Percentiles rank a stretch among this genome's conserved stretches.
phyloP scores from a whole-genome alignment of 1,139 yeast genomes.

The Kurtzmaniella quercitrusa region DNA sequence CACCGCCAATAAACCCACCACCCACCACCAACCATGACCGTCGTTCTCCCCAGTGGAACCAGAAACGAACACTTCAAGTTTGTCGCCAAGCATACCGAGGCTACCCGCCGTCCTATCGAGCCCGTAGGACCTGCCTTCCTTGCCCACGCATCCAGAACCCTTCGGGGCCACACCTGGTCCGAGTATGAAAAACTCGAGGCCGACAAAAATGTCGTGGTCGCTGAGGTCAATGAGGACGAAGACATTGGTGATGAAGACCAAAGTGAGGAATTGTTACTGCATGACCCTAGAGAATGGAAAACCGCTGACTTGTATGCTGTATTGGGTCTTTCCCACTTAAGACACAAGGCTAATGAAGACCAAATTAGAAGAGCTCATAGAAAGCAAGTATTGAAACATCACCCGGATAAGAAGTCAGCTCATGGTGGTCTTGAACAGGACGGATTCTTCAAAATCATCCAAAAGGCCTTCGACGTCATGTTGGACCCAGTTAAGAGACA shows the following conservation, averaged over 20 bases:
- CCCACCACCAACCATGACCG: slow-evolving; percentile 22
- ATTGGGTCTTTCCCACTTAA: slow-evolving; percentile 84
- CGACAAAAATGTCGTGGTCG: slow-evolving; percentile 73
- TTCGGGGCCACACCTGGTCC: slow-evolving; percentile 98
- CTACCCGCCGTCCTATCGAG: slow-evolving; percentile 84
- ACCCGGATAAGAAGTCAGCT: slow-evolving; percentile 95
- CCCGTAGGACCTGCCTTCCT: slow-evolving; percentile 96
- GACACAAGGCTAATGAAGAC: slow-evolving; percentile 88
- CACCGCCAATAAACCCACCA: no score
- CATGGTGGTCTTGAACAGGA: slow-evolving; percentile 84
- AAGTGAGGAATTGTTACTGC: slow-evolving; percentile 73
- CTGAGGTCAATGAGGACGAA: slow-evolving; percentile 67
- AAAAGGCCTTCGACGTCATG: slow-evolving; percentile 90
- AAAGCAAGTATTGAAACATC: slow-evolving; percentile 93
- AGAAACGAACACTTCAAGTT: slow-evolving; percentile 51
- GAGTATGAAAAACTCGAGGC: slow-evolving; percentile 95
- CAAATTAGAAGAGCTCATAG: slow-evolving; percentile 97
- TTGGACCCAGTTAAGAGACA: slow-evolving; percentile 82
- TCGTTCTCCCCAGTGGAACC: slow-evolving; percentile 37
- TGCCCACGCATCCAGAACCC: slow-evolving; percentile 94
- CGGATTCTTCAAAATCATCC: slow-evolving; percentile 97
- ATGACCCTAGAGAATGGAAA: slow-evolving; percentile 98
- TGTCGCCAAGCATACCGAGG: slow-evolving; percentile 51
- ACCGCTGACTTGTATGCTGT: slow-evolving; percentile 94
- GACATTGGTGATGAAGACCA: slow-evolving; percentile 75